These are phyloP conservation scores for Chaetomium sp. DNA, from an alignment of 2,329 filamentous ascomycete species.

Conservation along the genomic window DNA sequence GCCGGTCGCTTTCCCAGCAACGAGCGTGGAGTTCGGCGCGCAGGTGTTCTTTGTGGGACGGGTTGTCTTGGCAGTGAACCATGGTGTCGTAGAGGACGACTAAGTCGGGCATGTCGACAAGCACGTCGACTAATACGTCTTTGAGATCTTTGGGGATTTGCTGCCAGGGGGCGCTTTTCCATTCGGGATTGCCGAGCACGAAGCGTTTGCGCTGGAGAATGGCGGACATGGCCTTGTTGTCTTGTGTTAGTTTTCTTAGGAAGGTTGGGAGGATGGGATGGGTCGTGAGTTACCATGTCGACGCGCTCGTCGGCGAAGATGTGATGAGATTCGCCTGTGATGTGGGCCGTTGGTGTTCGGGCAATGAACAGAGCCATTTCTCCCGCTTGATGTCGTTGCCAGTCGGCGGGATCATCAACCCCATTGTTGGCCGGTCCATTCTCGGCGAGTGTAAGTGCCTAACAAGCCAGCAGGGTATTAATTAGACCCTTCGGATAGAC, in stretches of 20 bases:
- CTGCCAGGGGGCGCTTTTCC: constrained; percentile 31
- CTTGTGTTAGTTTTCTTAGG: not conserved
- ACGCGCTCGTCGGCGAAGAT: constrained; percentile 16
- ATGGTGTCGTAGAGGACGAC: constrained; percentile 26
- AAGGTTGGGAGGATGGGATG: not conserved
- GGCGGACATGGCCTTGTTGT: constrained; percentile 10
- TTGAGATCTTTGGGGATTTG: constrained; percentile 25
- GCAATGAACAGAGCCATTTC: constrained; percentile 15
- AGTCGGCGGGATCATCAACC: not conserved
- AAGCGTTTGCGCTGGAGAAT: constrained; percentile 6
- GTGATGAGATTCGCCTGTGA: constrained; percentile 8
- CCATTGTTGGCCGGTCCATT: not conserved
- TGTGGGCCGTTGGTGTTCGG: constrained; percentile 7
- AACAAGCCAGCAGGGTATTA: not conserved
- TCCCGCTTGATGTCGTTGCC: constrained; percentile 12
- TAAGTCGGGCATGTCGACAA: constrained; percentile 27
- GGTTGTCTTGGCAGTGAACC: constrained; percentile 12
- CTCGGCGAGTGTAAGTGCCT: not conserved
- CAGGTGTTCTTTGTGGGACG: not conserved
- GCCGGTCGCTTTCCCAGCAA: constrained; percentile 11
- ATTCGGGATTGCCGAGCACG: constrained; percentile 25
- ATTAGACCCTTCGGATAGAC: no score
- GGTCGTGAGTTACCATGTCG: constrained; percentile 11
- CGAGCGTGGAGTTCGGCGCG: not conserved
- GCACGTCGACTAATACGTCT: constrained; percentile 28